Percentiles rank a stretch among this genome's conserved stretches.
phyloP scores from a whole-genome alignment of 257 asterid genomes.

The Lithospermum erythrorhizon region DNA sequence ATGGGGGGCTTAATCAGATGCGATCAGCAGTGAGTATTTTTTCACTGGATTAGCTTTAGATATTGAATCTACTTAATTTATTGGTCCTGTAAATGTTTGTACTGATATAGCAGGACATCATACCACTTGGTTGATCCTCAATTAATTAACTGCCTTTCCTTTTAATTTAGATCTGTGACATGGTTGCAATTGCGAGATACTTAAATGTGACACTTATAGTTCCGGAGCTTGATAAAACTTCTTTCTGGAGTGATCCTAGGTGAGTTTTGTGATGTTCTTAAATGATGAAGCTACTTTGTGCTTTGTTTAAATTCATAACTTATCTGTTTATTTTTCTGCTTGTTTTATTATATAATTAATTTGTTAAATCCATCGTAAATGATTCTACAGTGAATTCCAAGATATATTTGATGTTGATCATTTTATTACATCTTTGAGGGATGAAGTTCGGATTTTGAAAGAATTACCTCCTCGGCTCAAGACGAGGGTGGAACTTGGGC shows the following conservation, averaged over 20 bases:
- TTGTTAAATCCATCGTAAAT: too few relatives aligned
- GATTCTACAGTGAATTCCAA: conserved; percentile 68
- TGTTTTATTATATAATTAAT: not conserved
- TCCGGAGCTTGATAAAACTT: conserved; percentile 64
- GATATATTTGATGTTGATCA: conserved; percentile 93
- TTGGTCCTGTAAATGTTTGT: not conserved
- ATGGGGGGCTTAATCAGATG: conserved; percentile 78
- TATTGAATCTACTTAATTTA: not conserved
- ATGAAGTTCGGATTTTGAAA: conserved; percentile 88
- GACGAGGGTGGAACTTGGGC: conserved; percentile 73
- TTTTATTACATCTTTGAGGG: conserved; percentile 83
- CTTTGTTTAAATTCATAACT: too few relatives aligned
- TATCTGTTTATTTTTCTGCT: not conserved
- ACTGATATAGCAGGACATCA: not conserved
- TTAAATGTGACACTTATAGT: conserved; percentile 54
- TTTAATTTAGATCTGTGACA: conserved; percentile 54
- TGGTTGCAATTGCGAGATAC: conserved; percentile 60
- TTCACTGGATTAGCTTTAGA: conserved; percentile 1
- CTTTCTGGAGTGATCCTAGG: conserved; percentile 77
- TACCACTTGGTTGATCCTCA: not conserved
- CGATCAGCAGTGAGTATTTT: conserved; percentile 54
- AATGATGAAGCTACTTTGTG: not conserved
- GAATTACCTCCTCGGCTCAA: conserved; percentile 83
- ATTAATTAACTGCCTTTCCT: not conserved
- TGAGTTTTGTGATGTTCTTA: not conserved